A percentile compares a stretch with the other conserved stretches of the same genome.
phyloP scores from a whole-genome alignment of 108 stramenopile genomes.

The Hondaea fermentalgiana region DNA sequence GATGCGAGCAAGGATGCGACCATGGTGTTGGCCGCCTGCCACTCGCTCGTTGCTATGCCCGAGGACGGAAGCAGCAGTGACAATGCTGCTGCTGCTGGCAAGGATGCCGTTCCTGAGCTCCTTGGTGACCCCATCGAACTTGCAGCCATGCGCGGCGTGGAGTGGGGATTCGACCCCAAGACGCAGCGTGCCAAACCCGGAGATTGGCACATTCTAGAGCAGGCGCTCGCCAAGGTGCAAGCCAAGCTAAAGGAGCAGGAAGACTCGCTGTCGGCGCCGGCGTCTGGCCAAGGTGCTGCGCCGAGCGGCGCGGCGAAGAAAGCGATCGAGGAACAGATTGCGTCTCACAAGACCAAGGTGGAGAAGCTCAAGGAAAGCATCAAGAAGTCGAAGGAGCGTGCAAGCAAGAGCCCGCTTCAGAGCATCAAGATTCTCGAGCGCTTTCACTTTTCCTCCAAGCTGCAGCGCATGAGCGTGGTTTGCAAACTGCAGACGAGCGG shows the following conservation, averaged over 20 bases:
- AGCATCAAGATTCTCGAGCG: conserved; percentile 65
- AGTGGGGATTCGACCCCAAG: conserved; percentile 47
- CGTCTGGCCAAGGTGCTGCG: neutral
- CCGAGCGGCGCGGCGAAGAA: neutral
- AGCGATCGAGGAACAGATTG: neutral
- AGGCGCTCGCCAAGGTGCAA: neutral
- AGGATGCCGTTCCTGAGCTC: conserved; percentile 29
- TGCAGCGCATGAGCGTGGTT: conserved; percentile 96
- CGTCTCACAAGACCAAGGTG: neutral
- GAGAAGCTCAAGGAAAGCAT: neutral
- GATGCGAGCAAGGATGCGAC: conserved; percentile 42
- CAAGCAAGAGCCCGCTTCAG: neutral
- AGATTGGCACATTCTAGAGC: neutral
- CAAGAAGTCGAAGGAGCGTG: neutral
- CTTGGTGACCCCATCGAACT: conserved; percentile 88
- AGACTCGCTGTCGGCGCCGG: neutral
- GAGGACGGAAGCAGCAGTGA: neutral
- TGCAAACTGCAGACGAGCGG: conserved; percentile 23
- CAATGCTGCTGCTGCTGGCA: too few relatives aligned
- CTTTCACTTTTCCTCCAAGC: conserved; percentile 91
- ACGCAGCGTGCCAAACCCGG: neutral
- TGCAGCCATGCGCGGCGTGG: conserved; percentile 68
- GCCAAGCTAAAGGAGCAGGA: neutral
- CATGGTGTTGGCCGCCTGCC: conserved; percentile 79
- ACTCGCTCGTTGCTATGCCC: conserved; percentile 35